A percentile compares a stretch with the other conserved stretches of the same genome.
Conservation (phyloP, 208 protist genomes). For the Herpetomonas tarakana region DNA sequence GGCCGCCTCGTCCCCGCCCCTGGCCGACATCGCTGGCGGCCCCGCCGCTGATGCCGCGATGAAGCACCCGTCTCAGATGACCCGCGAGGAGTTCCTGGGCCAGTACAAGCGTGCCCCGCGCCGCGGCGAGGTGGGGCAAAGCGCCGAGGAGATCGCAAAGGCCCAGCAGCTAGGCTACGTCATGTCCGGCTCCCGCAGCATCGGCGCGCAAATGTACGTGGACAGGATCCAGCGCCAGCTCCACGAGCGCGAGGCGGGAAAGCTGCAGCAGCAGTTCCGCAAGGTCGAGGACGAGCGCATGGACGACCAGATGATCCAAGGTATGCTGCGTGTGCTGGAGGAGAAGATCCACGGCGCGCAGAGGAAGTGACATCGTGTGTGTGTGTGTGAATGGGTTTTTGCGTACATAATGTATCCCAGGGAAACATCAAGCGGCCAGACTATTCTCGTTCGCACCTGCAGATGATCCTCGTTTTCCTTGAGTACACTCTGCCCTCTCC, state of each 20-base stretch:
- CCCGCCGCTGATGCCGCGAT: constrained; percentile 6
- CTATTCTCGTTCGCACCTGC: no score
- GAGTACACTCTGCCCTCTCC: no score
- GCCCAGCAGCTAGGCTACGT: constrained; percentile 88
- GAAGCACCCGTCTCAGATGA: constrained; percentile 90
- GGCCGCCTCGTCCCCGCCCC: not conserved
- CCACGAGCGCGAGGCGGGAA: constrained; percentile 85
- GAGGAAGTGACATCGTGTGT: not conserved
- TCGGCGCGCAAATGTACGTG: constrained; percentile 77
- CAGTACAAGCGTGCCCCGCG: constrained; percentile 88
- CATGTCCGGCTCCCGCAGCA: constrained; percentile 89
- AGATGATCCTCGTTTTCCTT: no score
- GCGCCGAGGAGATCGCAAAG: constrained; percentile 67
- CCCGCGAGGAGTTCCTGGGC: constrained; percentile 76
- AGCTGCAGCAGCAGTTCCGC: constrained; percentile 86
- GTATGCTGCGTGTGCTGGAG: constrained; percentile 47
- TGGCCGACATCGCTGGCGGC: not conserved
- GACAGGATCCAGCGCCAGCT: constrained; percentile 84
- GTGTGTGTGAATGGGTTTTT: not conserved
- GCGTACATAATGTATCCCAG: no score
- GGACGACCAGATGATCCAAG: constrained; percentile 62
- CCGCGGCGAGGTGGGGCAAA: constrained; percentile 82
- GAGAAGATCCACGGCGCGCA: constrained; percentile 6
- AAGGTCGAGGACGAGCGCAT: constrained; percentile 85
- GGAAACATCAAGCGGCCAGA: no score